A percentile compares a stretch with the other conserved stretches of the same genome.
Conservation (phyloP, 768 basidiomycete genomes). For the Podaxis rugospora region DNA sequence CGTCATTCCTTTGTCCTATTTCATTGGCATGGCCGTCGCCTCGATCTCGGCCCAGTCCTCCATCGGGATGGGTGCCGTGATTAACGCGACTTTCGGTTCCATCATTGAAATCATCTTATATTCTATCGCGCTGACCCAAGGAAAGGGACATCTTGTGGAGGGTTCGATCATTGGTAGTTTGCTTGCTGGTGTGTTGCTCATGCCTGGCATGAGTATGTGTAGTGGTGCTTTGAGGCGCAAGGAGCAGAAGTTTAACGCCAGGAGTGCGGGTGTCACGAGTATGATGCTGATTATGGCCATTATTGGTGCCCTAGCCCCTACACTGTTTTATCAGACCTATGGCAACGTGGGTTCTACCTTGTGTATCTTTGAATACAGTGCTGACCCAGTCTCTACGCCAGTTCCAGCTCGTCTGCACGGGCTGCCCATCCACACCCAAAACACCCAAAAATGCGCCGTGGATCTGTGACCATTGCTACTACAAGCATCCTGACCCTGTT, state of each 20-base stretch:
- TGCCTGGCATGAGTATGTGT: slow-evolving; percentile 97
- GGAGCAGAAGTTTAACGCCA: slow-evolving; percentile 99
- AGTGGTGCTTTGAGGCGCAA: slow-evolving; percentile 85
- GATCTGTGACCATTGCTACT: slow-evolving; percentile 91
- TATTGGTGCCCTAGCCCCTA: slow-evolving; percentile 92
- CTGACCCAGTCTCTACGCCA: slow-evolving; percentile 27
- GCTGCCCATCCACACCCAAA: slow-evolving; percentile 55
- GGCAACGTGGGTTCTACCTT: slow-evolving; percentile 70
- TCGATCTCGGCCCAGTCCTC: slow-evolving; percentile 98
- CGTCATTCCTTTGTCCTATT: slow-evolving; percentile 96
- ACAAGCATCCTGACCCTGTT: slow-evolving; percentile 90
- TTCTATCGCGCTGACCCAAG: slow-evolving; percentile 80
- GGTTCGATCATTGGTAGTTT: slow-evolving; percentile 95
- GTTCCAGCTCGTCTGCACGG: slow-evolving; percentile 86
- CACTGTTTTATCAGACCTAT: slow-evolving; percentile 96
- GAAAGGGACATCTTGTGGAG: slow-evolving; percentile 92
- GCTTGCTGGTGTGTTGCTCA: slow-evolving; percentile 90
- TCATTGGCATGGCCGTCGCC: slow-evolving; percentile 99
- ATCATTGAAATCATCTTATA: slow-evolving; percentile 97
- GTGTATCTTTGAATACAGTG: neutral
- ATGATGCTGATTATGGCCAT: slow-evolving; percentile 99
- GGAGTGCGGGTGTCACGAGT: slow-evolving; percentile 96
- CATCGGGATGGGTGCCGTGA: slow-evolving; percentile 99
- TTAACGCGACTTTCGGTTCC: slow-evolving; percentile 99
- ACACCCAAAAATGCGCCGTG: slow-evolving; percentile 50